Evolutionary conservation across 2,329 filamentous ascomycete genomes (phyloP), one percentile per base, ranked within the genome.

Genomic region (Colletotrichum gigasporum): DNA sequence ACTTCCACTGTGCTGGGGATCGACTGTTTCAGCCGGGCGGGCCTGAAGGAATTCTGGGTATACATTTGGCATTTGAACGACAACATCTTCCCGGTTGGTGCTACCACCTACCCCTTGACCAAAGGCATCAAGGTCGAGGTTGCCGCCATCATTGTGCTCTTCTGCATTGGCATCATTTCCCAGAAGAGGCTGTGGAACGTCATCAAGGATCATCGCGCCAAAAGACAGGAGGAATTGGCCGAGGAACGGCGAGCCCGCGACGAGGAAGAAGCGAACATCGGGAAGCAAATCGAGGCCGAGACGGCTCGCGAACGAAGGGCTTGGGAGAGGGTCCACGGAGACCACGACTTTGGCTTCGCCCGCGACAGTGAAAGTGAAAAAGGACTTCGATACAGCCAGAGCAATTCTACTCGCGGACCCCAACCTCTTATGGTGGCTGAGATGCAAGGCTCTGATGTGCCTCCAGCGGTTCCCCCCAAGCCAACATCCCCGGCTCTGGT

Each of bases 21-120:
- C 62, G 95, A 98, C 75, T 97, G 93, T 76, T 96, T 95, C 71
- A 95, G 90, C 71, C 84, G 89, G 67, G 93, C 94, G n/a, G 95
- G 95, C 0, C 80, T 97, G 70, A 97, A 97, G 76, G 95, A 98
- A 75, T 97, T 97, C 70, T 98, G 95, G 95, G 85, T 93, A 5
- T 98, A 96, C 74, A 84, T 97, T 35, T 98, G 95, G 95, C 81
- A 81, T 45, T 78, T 98, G 37, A 97, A 97, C 75, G 82, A 88
- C 41, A 84, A 91, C 52, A 80, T 94, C 1, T 98, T 98, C 71
- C 94, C 94, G 0, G 79, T 93, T 2, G 86, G 87, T 35, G 91
- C 91, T 1, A 82, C 84, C 48, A 93, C 91, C 0, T 98, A 97
- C 73, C 95, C 95, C 0, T 80, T 97, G 11, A 97, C 93, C 0